These are phyloP conservation scores for Solanum acaule DNA, from an alignment of 257 asterid genomes.

Conservation along the genomic window DNA sequence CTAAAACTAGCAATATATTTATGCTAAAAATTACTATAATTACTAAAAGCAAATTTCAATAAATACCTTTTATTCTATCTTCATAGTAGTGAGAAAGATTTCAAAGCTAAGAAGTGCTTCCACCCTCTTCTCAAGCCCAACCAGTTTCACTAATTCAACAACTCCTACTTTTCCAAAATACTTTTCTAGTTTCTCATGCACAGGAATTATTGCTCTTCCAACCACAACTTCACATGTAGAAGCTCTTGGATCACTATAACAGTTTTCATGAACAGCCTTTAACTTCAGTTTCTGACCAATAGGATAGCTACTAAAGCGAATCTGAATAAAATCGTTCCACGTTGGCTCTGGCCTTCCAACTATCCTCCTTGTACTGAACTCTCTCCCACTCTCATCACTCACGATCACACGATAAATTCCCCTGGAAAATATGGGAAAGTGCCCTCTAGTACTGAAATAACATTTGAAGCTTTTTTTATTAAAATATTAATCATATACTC, in stretches of 20 bases:
- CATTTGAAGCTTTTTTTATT: not conserved
- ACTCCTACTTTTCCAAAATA: not conserved
- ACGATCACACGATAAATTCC: not conserved
- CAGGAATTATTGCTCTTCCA: not conserved
- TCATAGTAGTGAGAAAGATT: no score
- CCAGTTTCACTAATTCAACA: not conserved
- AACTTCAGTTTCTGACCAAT: not conserved
- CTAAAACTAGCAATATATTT: no score
- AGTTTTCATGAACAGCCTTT: not conserved
- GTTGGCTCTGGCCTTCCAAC: not conserved
- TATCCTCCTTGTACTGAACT: not conserved
- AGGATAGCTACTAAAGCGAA: not conserved
- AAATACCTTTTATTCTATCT: no score
- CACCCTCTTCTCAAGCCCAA: not conserved
- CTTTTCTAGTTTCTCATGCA: not conserved
- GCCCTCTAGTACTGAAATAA: not conserved
- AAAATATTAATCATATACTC: not conserved
- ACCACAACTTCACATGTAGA: not conserved
- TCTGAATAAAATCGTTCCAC: not conserved
- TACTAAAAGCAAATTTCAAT: no score
- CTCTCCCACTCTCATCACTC: not conserved
- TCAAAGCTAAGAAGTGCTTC: no score
- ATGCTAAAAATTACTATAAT: no score
- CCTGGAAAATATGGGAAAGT: not conserved
- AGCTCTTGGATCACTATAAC: not conserved